A percentile compares a stretch with the other conserved stretches of the same genome.
Evolutionary conservation across 805 yeast genomes (phyloP).

Genomic region (Starmerella potacharoeniae): DNA sequence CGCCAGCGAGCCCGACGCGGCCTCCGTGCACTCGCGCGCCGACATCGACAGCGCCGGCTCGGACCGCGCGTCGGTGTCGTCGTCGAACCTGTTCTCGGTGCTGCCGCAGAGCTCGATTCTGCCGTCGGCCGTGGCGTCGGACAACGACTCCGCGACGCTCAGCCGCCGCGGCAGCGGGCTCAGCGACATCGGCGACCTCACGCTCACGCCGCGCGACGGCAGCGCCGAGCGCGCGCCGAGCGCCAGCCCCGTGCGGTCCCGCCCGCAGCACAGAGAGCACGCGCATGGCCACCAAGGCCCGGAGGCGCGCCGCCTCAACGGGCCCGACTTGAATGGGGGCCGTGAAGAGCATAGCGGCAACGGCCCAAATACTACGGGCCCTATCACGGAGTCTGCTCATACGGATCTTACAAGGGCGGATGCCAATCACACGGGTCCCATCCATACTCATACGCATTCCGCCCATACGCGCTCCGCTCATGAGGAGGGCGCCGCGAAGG

Average conservation of each 20-base stretch:
- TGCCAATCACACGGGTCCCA: no score
- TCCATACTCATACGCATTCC: no score
- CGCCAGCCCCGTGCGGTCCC: not conserved
- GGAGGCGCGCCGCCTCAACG: no score
- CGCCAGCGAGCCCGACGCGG: not conserved
- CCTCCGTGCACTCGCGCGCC: not conserved
- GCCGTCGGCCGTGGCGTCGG: constrained; percentile 15
- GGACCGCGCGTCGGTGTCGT: constrained; percentile 1
- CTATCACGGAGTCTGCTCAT: no score
- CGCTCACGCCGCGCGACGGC: constrained; percentile 8
- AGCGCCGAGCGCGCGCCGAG: not conserved
- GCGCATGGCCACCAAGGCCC: no score
- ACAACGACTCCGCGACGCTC: constrained; percentile 10
- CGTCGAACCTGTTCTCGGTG: constrained; percentile 20
- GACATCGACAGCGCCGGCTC: not conserved
- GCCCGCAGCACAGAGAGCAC: no score
- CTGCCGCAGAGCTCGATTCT: constrained; percentile 24
- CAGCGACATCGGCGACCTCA: constrained; percentile 14
- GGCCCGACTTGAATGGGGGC: no score
- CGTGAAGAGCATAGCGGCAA: no score
- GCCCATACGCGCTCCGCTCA: no score
- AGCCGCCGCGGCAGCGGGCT: constrained; percentile 1
- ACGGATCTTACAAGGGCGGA: no score
- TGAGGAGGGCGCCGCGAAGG: no score
- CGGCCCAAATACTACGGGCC: no score